phyloP scores from a whole-genome alignment of 2,329 filamentous ascomycete species.

The Fusarium sarcochroum region DNA sequence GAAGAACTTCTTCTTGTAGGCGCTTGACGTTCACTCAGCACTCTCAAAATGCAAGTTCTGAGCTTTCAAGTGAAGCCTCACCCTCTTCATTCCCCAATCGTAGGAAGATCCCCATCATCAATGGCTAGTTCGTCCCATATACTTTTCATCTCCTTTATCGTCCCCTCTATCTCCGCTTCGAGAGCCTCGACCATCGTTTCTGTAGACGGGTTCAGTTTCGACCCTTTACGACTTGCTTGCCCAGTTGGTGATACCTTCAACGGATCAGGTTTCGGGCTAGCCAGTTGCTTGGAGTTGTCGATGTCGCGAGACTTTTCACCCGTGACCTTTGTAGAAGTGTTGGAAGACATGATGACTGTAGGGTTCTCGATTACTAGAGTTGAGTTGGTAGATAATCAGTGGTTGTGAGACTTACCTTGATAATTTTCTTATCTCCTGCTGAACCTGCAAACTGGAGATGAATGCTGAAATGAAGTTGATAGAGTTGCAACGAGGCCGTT shows the following conservation, averaged over 20 bases:
- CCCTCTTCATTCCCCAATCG: not conserved
- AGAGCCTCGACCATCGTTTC: slow-evolving; percentile 17
- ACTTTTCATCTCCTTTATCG: slow-evolving; percentile 8
- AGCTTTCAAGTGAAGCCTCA: slow-evolving; percentile 16
- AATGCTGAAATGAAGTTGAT: not conserved
- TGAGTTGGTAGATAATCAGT: not conserved
- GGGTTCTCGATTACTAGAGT: slow-evolving; percentile 1
- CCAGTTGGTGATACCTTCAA: slow-evolving; percentile 1
- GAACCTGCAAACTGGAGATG: slow-evolving; percentile 6
- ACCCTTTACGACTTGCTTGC: not conserved
- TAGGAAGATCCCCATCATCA: not conserved
- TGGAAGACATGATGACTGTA: slow-evolving; percentile 17
- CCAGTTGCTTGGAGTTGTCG: not conserved
- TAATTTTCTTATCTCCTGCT: slow-evolving; percentile 2
- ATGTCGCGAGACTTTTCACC: not conserved
- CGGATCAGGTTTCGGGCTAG: not conserved
- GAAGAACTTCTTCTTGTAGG: not conserved
- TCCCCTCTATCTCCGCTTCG: slow-evolving; percentile 15
- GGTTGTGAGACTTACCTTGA: slow-evolving; percentile 9
- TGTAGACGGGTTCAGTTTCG: not conserved
- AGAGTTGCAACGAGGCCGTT: not conserved
- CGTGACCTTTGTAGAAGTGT: not conserved
- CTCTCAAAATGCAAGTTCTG: not conserved
- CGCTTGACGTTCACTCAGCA: not conserved
- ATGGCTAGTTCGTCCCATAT: slow-evolving; percentile 21